Percentiles rank a stretch among this genome's conserved stretches.
Conservation (phyloP, 1,284 basidiomycete genomes). For the Microbotryum violaceum region DNA sequence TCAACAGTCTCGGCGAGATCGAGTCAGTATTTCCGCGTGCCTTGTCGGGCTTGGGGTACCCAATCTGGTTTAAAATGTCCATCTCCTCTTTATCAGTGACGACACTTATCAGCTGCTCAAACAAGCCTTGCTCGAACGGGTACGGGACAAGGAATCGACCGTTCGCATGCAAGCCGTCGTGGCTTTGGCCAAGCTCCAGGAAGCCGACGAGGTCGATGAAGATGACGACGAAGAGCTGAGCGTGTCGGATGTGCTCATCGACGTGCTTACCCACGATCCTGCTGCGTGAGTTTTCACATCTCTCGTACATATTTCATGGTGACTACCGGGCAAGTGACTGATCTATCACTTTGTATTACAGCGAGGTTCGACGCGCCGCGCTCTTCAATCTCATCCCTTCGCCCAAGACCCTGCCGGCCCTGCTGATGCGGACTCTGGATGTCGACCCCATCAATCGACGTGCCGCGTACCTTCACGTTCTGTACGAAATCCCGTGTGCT, state of each 20-base stretch:
- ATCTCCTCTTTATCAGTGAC: constrained; percentile 51
- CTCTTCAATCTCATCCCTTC: constrained; percentile 69
- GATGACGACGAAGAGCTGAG: constrained; percentile 51
- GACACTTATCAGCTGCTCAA: constrained; percentile 67
- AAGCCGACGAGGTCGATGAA: constrained; percentile 59
- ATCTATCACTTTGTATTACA: constrained; percentile 38
- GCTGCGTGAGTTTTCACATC: constrained; percentile 55
- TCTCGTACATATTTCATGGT: neutral
- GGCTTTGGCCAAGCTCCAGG: constrained; percentile 74
- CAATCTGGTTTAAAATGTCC: neutral
- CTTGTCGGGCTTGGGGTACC: neutral
- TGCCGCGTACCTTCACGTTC: constrained; percentile 64
- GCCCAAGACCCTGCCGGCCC: constrained; percentile 53
- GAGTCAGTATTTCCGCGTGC: constrained; percentile 53
- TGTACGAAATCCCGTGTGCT: constrained; percentile 53
- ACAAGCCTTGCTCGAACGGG: constrained; percentile 62
- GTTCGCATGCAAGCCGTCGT: constrained; percentile 79
- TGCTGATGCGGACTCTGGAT: constrained; percentile 78
- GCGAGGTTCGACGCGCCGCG: constrained; percentile 83
- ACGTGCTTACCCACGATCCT: constrained; percentile 65
- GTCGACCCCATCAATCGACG: constrained; percentile 73
- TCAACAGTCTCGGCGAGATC: constrained; percentile 69
- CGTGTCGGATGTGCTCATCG: constrained; percentile 36
- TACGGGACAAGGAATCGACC: constrained; percentile 74
- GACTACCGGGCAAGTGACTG: neutral